phyloP scores from a whole-genome alignment of 352 stramenopile genomes.

The Pythium dissimile region DNA sequence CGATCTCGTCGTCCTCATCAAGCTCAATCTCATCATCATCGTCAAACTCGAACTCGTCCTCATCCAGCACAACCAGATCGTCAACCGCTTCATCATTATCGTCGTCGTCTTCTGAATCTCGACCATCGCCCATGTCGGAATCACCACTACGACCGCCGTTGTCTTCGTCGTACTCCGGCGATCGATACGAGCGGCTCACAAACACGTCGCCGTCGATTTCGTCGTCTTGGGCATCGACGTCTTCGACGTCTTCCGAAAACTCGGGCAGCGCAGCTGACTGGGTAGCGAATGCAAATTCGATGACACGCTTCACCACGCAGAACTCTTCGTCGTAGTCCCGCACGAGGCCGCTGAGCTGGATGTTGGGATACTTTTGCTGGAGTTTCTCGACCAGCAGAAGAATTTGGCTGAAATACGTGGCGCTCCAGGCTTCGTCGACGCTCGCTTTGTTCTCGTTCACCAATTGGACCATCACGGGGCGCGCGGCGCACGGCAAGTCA shows the following conservation, averaged over 20 bases:
- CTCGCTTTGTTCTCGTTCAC: not conserved
- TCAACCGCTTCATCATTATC: not conserved
- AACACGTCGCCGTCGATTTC: conserved; percentile 6
- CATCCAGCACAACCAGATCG: not conserved
- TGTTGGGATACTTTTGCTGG: not conserved
- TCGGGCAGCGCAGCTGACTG: not conserved
- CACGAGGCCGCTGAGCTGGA: not conserved
- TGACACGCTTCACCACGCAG: not conserved
- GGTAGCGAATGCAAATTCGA: conserved; percentile 6
- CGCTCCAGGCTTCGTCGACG: conserved; percentile 4
- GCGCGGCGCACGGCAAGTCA: not conserved
- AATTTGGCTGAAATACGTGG: conserved; percentile 1
- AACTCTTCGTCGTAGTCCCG: not conserved
- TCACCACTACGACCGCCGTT: no score
- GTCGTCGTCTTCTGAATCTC: not conserved
- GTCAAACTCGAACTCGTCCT: not conserved
- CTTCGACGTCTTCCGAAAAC: not conserved
- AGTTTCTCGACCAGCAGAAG: not conserved
- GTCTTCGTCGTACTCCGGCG: no score
- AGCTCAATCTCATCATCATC: not conserved
- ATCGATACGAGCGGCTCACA: conserved; percentile 1
- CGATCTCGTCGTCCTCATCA: conserved; percentile 80
- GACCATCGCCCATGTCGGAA: no score
- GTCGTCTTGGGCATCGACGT: not conserved
- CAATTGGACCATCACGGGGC: not conserved